These are phyloP conservation scores for Aureobasidium lini DNA, from an alignment of 2,329 filamentous ascomycete species.

Conservation along the genomic window DNA sequence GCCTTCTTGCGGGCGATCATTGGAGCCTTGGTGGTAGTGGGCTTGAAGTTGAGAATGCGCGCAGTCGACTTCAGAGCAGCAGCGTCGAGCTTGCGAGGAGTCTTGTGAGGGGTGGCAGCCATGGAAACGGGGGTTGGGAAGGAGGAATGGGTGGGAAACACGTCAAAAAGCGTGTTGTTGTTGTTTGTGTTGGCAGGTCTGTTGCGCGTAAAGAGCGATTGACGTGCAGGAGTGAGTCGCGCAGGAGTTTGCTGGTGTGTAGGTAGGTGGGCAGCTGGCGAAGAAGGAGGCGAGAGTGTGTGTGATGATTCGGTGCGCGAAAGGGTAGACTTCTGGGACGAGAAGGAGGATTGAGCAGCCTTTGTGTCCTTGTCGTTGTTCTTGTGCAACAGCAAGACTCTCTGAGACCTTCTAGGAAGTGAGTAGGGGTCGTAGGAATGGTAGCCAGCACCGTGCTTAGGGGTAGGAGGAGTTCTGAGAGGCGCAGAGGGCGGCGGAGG, in stretches of 20 bases:
- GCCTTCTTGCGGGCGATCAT: constrained; percentile 50
- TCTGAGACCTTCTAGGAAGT: constrained; percentile 60
- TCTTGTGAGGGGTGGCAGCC: constrained; percentile 73
- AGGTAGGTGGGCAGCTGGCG: constrained; percentile 20
- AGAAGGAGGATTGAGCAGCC: neutral
- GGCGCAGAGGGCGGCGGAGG: constrained; percentile 58
- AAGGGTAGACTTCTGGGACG: constrained; percentile 22
- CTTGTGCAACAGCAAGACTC: constrained; percentile 34
- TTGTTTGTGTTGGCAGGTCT: neutral
- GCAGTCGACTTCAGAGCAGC: constrained; percentile 41
- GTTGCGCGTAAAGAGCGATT: constrained; percentile 5
- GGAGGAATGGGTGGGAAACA: constrained; percentile 4
- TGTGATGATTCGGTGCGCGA: constrained; percentile 33
- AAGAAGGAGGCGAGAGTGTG: constrained; percentile 35
- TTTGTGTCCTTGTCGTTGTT: constrained; percentile 1
- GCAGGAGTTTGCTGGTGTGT: constrained; percentile 1
- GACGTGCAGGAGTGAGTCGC: constrained; percentile 5
- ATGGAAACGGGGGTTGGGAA: constrained; percentile 32
- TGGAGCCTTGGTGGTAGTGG: constrained; percentile 51
- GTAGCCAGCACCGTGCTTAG: constrained; percentile 54
- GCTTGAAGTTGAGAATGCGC: constrained; percentile 46
- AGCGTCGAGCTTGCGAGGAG: constrained; percentile 55
- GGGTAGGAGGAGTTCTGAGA: constrained; percentile 60
- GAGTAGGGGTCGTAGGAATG: constrained; percentile 64
- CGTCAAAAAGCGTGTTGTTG: neutral